Evolutionary conservation across 352 stramenopile genomes (phyloP).

Genomic region (Pseudoperonospora humuli): DNA sequence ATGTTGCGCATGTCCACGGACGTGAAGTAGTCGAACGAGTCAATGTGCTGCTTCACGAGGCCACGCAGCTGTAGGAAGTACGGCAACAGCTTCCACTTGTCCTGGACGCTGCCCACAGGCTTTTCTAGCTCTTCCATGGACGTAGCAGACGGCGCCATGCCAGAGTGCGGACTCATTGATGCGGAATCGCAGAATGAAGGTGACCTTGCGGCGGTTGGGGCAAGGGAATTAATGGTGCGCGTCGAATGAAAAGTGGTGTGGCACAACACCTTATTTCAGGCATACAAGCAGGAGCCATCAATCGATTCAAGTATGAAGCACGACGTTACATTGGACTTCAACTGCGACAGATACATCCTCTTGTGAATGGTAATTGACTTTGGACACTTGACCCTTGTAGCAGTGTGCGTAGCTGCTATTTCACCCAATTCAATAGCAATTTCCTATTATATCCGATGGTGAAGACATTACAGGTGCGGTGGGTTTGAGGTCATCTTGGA

Average conservation of each 20-base stretch:
- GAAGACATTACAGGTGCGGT: constrained; percentile 7
- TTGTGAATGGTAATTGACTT: constrained; percentile 11
- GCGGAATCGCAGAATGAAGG: constrained; percentile 25
- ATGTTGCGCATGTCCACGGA: constrained; percentile 98
- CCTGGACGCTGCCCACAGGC: constrained; percentile 67
- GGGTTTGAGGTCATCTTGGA: constrained; percentile 4
- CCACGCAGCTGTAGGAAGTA: constrained; percentile 94
- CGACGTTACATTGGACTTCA: constrained; percentile 6
- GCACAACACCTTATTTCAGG: background rate
- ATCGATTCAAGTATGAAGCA: background rate
- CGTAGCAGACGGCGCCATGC: constrained; percentile 16
- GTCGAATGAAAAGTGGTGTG: background rate
- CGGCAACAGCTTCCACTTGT: constrained; percentile 98
- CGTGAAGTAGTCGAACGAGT: constrained; percentile 99
- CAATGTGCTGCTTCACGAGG: constrained; percentile 97
- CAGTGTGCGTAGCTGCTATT: constrained; percentile 1
- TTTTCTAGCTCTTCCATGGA: constrained; percentile 59
- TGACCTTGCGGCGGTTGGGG: too few relatives aligned
- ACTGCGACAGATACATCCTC: background rate
- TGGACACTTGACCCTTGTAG: constrained; percentile 8
- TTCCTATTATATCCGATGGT: background rate
- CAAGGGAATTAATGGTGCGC: constrained; percentile 1
- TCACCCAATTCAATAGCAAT: constrained; percentile 1
- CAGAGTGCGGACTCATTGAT: constrained; percentile 30
- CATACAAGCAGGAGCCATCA: too few relatives aligned